phyloP scores from a whole-genome alignment of 805 yeast genomes.

The Metschnikowia borealis region DNA sequence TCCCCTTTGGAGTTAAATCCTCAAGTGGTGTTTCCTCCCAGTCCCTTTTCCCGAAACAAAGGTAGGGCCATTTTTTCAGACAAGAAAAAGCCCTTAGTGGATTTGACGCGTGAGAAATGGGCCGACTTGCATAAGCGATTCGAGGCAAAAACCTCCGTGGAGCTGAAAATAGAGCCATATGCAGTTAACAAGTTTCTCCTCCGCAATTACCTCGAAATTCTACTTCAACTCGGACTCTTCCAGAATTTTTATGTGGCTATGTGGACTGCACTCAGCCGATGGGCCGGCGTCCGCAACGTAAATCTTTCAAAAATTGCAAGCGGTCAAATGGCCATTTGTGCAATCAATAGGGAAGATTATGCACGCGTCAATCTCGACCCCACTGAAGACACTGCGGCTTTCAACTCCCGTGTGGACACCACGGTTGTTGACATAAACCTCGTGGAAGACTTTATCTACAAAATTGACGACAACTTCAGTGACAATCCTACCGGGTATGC shows the following conservation, averaged over 20 bases:
- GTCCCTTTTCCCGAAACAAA: constrained; percentile 22
- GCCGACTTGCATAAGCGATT: constrained; percentile 17
- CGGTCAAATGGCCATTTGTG: neutral
- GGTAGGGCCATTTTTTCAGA: constrained; percentile 24
- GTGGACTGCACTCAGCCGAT: constrained; percentile 32
- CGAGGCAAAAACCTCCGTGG: constrained; percentile 2
- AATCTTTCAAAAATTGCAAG: constrained; percentile 6
- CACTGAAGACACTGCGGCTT: neutral
- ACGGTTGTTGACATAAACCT: constrained; percentile 26
- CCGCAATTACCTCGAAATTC: constrained; percentile 27
- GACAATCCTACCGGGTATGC: constrained; percentile 22
- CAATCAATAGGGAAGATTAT: neutral
- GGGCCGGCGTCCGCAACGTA: constrained; percentile 27
- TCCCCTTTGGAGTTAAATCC: constrained; percentile 24
- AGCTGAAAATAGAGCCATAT: constrained; percentile 11
- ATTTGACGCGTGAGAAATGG: constrained; percentile 25
- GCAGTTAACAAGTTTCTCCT: constrained; percentile 31
- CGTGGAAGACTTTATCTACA: constrained; percentile 33
- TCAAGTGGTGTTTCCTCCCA: constrained; percentile 28
- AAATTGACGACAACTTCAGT: constrained; percentile 24
- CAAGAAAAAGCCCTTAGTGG: constrained; percentile 26
- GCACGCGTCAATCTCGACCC: constrained; percentile 5
- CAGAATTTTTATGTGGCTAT: constrained; percentile 27
- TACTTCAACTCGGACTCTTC: constrained; percentile 28
- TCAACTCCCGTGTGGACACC: neutral